phyloP scores from a whole-genome alignment of 192 early-diverging fungal species.

The Lobosporangium transversale region DNA sequence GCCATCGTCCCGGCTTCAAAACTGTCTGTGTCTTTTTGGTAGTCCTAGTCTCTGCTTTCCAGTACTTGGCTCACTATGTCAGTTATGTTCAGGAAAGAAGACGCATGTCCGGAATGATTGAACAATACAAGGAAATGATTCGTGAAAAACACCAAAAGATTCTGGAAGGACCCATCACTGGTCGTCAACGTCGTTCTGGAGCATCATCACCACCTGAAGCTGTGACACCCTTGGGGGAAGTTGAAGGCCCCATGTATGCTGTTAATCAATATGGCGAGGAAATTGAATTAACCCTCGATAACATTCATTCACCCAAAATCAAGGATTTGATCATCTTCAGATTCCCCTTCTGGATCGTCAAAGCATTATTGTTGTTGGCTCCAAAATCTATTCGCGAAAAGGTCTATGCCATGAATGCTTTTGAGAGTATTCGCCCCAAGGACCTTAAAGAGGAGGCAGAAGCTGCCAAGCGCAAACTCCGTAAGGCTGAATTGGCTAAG shows the following conservation, averaged over 20 bases:
- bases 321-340: conserved; percentile 32
- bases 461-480: conserved; percentile 27
- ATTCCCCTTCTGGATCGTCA: conserved; percentile 41
- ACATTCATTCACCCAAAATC: conserved; percentile 36
- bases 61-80: conserved; percentile 70
- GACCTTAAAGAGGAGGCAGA: conserved; percentile 38
- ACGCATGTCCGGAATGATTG: conserved; percentile 60
- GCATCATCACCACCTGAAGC: conserved; percentile 52
- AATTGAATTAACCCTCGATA: conserved; percentile 43
- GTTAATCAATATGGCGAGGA: conserved; percentile 54
- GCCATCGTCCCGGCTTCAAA: conserved; percentile 77
- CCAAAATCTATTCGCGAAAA: conserved; percentile 23
- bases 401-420: conserved; percentile 25
- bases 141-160: conserved; percentile 50
- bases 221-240: conserved; percentile 45
- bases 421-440: conserved; percentile 38
- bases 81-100: conserved; percentile 70
- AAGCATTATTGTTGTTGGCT: conserved; percentile 13
- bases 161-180: conserved; percentile 47
- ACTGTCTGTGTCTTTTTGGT: conserved; percentile 64
- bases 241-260: conserved; percentile 49
- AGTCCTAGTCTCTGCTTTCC: conserved; percentile 66
- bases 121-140: conserved; percentile 53
- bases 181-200: conserved; percentile 52
- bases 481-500: conserved; percentile 41